A percentile compares a stretch with the other conserved stretches of the same genome.
phyloP scores from a whole-genome alignment of 495 filamentous ascomycete genomes.

The Xylaria venustula region DNA sequence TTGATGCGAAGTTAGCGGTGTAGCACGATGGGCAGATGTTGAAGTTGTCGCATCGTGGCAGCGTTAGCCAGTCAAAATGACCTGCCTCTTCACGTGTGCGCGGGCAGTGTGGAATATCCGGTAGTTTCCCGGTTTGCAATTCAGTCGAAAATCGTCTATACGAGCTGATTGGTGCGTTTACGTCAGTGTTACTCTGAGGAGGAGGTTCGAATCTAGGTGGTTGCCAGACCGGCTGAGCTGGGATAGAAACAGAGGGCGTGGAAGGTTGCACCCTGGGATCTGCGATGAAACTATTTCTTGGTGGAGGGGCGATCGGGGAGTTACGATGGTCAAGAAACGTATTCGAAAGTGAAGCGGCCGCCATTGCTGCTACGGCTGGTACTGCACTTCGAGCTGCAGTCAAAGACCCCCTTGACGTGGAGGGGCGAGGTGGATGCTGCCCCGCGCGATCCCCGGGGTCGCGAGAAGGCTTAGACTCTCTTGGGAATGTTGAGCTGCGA shows the following conservation, averaged over 20 bases:
- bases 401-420: constrained; percentile 20
- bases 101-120: constrained; percentile 37
- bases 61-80: constrained; percentile 37
- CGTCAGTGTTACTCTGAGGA: constrained; percentile 11
- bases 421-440: constrained; percentile 27
- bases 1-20: constrained; percentile 34
- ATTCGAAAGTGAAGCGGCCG: constrained; percentile 16
- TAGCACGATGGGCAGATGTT: constrained; percentile 48
- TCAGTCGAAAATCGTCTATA: constrained; percentile 39
- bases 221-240: constrained; percentile 25
- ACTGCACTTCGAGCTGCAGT: constrained; percentile 23
- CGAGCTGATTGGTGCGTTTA: constrained; percentile 23
- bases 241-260: constrained; percentile 17
- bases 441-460: constrained; percentile 28
- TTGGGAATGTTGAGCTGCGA: constrained; percentile 37
- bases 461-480: constrained; percentile 26
- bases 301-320: constrained; percentile 15
- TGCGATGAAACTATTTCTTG: constrained; percentile 10
- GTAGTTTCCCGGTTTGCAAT: constrained; percentile 26
- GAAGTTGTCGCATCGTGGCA: constrained; percentile 44
- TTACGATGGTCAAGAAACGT: constrained; percentile 22
- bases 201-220: constrained; percentile 27
- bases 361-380: constrained; percentile 9
- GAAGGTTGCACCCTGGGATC: constrained; percentile 19
- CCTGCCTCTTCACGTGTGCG: constrained; percentile 31